phyloP scores from a whole-genome alignment of 2,329 filamentous ascomycete genomes.

The Ophiosphaerella korrae region DNA sequence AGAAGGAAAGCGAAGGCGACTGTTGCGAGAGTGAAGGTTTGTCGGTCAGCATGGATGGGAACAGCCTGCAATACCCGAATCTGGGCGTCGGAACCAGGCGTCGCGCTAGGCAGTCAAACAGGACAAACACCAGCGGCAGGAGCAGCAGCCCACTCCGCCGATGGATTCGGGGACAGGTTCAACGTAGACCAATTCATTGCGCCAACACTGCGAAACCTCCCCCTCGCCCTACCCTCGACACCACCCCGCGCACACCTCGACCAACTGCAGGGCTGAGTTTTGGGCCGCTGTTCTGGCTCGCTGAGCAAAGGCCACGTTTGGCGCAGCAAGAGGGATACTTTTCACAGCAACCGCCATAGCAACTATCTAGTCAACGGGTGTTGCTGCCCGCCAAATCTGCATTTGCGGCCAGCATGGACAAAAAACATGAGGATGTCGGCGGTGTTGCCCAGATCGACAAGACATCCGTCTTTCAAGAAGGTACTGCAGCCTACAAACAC shows the following conservation, averaged over 20 bases:
- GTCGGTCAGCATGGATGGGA: neutral
- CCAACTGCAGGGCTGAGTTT: slow-evolving; percentile 14
- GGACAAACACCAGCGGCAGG: slow-evolving; percentile 8
- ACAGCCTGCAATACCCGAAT: slow-evolving; percentile 21
- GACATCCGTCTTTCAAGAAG: slow-evolving; percentile 98
- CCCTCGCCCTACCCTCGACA: slow-evolving; percentile 2
- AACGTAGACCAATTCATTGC: slow-evolving; percentile 42
- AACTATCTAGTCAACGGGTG: slow-evolving; percentile 6
- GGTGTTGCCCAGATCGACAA: slow-evolving; percentile 96
- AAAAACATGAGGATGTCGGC: slow-evolving; percentile 98
- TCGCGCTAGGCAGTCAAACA: slow-evolving; percentile 9
- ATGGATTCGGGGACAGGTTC: slow-evolving; percentile 37
- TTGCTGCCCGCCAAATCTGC: slow-evolving; percentile 31
- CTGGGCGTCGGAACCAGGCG: slow-evolving; percentile 24
- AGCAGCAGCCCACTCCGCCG: slow-evolving; percentile 36
- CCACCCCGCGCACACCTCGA: slow-evolving; percentile 1
- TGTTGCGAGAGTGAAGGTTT: slow-evolving; percentile 4
- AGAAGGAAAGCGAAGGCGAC: neutral
- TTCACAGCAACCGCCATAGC: slow-evolving; percentile 9
- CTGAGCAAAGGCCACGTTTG: slow-evolving; percentile 44
- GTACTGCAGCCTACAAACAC: slow-evolving; percentile 56
- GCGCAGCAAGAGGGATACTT: slow-evolving; percentile 38
- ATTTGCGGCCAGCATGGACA: slow-evolving; percentile 58
- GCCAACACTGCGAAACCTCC: slow-evolving; percentile 15
- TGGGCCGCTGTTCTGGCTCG: slow-evolving; percentile 12